Conservation (phyloP, 2,329 filamentous ascomycete species). For the Magnaporthiopsis poae region DNA sequence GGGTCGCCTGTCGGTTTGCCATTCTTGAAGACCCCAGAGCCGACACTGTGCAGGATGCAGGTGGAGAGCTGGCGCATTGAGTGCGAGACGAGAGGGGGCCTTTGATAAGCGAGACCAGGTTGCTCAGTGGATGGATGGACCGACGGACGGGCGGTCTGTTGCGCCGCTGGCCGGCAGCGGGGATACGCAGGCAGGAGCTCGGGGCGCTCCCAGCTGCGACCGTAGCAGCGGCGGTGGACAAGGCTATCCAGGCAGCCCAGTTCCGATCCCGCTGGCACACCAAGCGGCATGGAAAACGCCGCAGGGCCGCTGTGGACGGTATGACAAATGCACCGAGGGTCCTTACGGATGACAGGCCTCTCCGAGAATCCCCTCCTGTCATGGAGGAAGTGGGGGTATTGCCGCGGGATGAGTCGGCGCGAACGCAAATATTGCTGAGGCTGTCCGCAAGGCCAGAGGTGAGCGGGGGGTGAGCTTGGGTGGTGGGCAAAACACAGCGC, state of each 20-base stretch:
- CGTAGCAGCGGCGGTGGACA: too few relatives aligned
- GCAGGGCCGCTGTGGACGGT: not conserved
- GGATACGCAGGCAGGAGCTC: not conserved
- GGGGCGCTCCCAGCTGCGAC: not conserved
- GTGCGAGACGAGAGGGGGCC: not conserved
- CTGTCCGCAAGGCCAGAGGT: not conserved
- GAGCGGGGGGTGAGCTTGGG: not conserved
- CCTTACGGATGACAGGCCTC: not conserved
- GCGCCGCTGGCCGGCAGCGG: not conserved
- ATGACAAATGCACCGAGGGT: not conserved
- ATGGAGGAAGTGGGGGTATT: not conserved
- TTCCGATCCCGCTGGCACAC: too few relatives aligned
- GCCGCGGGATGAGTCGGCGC: not conserved
- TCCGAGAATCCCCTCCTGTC: not conserved
- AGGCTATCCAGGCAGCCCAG: too few relatives aligned
- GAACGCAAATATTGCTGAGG: not conserved
- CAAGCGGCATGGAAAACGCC: not conserved
- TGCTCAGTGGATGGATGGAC: not conserved
- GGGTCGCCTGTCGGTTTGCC: not conserved
- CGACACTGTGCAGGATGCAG: not conserved
- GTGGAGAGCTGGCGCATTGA: not conserved
- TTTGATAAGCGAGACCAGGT: not conserved
- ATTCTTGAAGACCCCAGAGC: not conserved
- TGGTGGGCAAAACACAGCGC: not conserved
- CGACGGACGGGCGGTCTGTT: not conserved